Evolutionary conservation across 2,329 filamentous ascomycete species (phyloP).

Genomic region (Fusarium fracticaudum): DNA sequence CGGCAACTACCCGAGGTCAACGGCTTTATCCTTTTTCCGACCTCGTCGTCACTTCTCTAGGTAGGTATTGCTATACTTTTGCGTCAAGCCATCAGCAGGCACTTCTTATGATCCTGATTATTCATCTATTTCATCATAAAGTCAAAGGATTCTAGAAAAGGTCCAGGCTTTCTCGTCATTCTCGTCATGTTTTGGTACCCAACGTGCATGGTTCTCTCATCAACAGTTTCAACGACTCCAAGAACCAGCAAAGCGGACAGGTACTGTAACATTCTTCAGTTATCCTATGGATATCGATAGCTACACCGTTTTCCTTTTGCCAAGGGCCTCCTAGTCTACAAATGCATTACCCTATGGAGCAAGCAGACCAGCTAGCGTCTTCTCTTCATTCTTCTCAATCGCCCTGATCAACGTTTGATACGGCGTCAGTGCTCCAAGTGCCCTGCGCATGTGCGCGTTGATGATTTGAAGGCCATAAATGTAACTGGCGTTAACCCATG

Average conservation of each 20-base stretch:
- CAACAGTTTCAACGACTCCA: neutral
- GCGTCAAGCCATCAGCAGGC: neutral
- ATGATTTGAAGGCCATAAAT: conserved; percentile 91
- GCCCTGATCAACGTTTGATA: conserved; percentile 85
- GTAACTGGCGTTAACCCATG: conserved; percentile 99
- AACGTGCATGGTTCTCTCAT: neutral
- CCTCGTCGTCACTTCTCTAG: neutral
- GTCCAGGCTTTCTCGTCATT: neutral
- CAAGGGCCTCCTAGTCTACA: conserved; percentile 10
- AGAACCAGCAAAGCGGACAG: neutral
- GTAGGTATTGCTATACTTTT: neutral
- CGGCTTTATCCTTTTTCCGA: neutral
- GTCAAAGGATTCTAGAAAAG: neutral
- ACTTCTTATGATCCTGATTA: neutral
- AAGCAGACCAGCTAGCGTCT: conserved; percentile 58
- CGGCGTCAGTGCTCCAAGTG: conserved; percentile 86
- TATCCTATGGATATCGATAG: neutral
- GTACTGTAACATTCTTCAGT: conserved; percentile 14
- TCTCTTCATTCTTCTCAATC: conserved; percentile 63
- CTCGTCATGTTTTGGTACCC: neutral
- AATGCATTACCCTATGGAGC: conserved; percentile 26
- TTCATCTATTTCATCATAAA: neutral
- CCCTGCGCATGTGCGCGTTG: conserved; percentile 87
- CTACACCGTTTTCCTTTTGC: conserved; percentile 4
- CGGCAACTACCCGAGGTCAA: conserved; percentile 34